These are phyloP conservation scores for Helicostylum pulchrum DNA, from an alignment of 192 early-diverging fungal genomes.

Conservation along the genomic window DNA sequence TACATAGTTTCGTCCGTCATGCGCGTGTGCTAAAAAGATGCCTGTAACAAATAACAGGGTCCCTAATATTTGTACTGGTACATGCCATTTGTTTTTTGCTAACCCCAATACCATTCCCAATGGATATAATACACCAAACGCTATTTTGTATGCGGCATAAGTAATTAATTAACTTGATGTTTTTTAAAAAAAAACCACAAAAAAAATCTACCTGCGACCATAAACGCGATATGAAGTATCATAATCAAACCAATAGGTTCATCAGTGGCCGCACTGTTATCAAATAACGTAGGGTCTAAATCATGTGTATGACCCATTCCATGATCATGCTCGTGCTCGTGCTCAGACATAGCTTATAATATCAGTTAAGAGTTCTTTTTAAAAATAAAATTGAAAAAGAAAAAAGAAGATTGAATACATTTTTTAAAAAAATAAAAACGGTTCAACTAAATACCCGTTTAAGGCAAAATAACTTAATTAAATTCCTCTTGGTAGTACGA, in stretches of 20 bases:
- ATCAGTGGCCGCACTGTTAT: slow-evolving; percentile 24
- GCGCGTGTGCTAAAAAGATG: slow-evolving; percentile 59
- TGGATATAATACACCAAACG: slow-evolving; percentile 37
- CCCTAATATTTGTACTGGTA: slow-evolving; percentile 56
- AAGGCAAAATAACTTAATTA: too few species aligned
- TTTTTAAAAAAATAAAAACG: too few species aligned
- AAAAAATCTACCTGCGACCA: slow-evolving; percentile 32
- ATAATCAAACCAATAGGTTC: slow-evolving; percentile 36
- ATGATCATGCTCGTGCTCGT: neutral
- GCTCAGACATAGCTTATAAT: slow-evolving; percentile 1
- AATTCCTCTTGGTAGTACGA: too few species aligned
- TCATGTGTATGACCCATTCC: slow-evolving; percentile 30
- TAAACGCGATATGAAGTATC: slow-evolving; percentile 28
- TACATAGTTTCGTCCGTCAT: slow-evolving; percentile 57
- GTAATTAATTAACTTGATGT: neutral
- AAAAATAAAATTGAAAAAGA: too few species aligned
- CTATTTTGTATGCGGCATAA: slow-evolving; percentile 2
- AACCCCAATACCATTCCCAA: slow-evolving; percentile 58
- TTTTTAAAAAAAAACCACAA: too few species aligned
- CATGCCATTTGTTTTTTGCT: slow-evolving; percentile 54
- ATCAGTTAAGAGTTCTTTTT: too few species aligned
- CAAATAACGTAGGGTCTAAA: slow-evolving; percentile 24
- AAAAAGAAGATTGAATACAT: too few species aligned
- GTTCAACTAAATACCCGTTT: too few species aligned
- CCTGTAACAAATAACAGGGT: slow-evolving; percentile 45